These are phyloP conservation scores for Cornus florida DNA, from an alignment of 148 eudicot species.

Conservation along the genomic window DNA sequence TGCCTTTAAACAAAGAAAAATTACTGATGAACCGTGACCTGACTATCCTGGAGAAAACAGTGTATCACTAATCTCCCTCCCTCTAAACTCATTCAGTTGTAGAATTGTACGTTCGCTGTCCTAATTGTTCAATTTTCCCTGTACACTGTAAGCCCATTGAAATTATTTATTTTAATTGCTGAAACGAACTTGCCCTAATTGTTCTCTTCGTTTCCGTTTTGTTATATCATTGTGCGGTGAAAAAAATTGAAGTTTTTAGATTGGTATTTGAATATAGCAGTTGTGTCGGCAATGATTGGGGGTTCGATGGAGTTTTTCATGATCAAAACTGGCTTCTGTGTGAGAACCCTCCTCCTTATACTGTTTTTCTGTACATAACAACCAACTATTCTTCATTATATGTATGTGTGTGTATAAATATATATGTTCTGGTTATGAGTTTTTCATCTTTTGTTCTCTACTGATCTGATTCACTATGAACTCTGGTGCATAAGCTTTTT, in stretches of 20 bases:
- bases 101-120: not conserved
- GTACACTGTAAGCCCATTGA: no score
- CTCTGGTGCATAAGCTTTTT: no score
- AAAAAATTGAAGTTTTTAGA: slow-evolving; percentile 62
- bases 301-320: slow-evolving; percentile 93
- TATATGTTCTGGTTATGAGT: not conserved
- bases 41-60: no score
- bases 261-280: slow-evolving; percentile 81
- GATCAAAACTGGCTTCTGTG: slow-evolving; percentile 95
- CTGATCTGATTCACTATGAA: no score
- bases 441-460: not conserved
- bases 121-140: no score
- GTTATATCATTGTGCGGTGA: not conserved
- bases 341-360: slow-evolving; percentile 45
- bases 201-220: no score
- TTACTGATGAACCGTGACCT: no score
- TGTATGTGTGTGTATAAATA: no score
- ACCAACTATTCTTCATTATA: not conserved
- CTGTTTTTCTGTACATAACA: not conserved
- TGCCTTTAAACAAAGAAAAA: no score
- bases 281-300: slow-evolving; percentile 64
- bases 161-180: not conserved
- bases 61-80: no score
- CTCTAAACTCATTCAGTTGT: no score
- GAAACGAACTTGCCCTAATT: slow-evolving; percentile 5